Percentiles rank a stretch among this genome's conserved stretches.
phyloP scores from a whole-genome alignment of 345 rosid species.

The Eucalyptus grandis region DNA sequence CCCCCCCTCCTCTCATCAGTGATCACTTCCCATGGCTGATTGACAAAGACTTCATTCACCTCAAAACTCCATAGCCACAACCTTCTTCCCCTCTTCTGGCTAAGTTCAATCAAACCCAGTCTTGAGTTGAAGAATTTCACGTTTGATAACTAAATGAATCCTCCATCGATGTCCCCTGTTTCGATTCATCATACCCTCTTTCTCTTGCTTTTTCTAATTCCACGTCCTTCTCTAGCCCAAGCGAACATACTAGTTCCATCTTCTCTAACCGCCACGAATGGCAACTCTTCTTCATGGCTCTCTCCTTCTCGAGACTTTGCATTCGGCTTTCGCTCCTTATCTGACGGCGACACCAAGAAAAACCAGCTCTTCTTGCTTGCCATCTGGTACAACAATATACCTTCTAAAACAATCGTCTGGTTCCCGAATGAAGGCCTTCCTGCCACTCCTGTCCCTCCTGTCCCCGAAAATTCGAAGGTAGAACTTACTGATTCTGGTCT shows the following conservation, averaged over 20 bases:
- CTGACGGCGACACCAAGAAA: neutral
- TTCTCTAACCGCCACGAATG: neutral
- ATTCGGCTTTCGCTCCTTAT: slow-evolving; percentile 11
- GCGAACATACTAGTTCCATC: neutral
- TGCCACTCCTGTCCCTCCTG: neutral
- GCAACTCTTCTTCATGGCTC: slow-evolving; percentile 3
- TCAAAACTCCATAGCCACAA: neutral
- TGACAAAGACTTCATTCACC: neutral
- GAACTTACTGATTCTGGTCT: neutral
- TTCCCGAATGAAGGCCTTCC: neutral
- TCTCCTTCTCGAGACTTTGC: slow-evolving; percentile 19
- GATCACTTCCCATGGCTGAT: neutral
- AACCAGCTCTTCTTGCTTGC: slow-evolving; percentile 10
- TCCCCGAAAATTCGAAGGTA: slow-evolving; percentile 1
- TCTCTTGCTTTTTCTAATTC: neutral
- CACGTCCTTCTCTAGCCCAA: neutral
- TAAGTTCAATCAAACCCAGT: neutral
- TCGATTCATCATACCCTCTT: neutral
- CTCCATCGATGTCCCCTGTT: neutral
- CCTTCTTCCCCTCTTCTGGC: neutral
- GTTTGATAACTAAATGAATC: neutral
- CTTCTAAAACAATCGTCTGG: slow-evolving; percentile 16
- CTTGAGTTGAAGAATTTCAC: neutral
- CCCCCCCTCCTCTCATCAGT: neutral
- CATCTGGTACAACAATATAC: slow-evolving; percentile 15